These are phyloP conservation scores for Suillus subaureus DNA, from an alignment of 768 basidiomycete species.

Conservation along the genomic window DNA sequence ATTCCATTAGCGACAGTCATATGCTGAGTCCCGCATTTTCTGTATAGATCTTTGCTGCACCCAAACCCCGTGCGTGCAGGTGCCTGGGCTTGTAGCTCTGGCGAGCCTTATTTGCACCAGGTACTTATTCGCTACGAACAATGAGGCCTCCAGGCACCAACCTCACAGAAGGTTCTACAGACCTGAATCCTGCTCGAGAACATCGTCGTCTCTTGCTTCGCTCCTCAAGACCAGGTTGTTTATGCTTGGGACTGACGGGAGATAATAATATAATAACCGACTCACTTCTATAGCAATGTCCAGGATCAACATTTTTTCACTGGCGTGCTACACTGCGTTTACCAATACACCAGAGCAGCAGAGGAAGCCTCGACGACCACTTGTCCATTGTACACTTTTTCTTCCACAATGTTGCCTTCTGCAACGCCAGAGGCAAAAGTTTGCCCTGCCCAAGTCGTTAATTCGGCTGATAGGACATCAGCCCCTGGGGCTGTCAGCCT, in stretches of 20 bases:
- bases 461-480: conserved; percentile 44
- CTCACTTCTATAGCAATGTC: neutral
- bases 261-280: neutral
- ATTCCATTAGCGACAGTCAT: neutral
- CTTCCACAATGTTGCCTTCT: conserved; percentile 40
- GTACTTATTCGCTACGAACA: neutral
- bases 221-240: neutral
- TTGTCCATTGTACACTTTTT: conserved; percentile 36
- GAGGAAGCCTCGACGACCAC: conserved; percentile 38
- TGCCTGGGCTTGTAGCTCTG: neutral
- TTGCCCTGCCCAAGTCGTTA: conserved; percentile 55
- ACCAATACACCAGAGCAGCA: conserved; percentile 39
- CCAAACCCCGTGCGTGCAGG: neutral
- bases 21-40: neutral
- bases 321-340: neutral
- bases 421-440: conserved; percentile 42
- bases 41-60: neutral
- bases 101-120: neutral
- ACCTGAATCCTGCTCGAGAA: neutral
- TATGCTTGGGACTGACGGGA: neutral
- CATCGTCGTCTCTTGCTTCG: neutral
- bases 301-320: neutral
- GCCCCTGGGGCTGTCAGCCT: conserved; percentile 48
- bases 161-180: neutral
- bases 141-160: neutral